Conservation (phyloP, 192 early-diverging fungal genomes). For the Pilobolus umbonatus region DNA sequence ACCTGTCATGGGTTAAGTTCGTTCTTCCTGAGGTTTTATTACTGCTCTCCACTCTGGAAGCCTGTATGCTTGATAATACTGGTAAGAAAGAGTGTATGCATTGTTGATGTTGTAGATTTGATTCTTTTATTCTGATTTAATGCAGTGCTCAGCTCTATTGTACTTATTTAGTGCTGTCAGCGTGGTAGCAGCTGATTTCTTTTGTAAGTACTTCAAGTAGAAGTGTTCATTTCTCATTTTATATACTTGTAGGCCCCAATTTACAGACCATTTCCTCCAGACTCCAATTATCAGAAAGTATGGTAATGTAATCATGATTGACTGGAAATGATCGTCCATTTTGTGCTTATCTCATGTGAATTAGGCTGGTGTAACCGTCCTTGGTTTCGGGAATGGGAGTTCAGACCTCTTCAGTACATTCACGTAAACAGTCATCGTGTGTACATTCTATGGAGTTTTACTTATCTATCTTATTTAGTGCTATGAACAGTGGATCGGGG, state of each 20-base stretch:
- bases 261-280: slow-evolving; percentile 69
- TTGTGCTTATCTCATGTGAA: neutral
- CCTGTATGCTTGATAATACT: slow-evolving; percentile 32
- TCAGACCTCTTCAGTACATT: slow-evolving; percentile 88
- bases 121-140: slow-evolving; percentile 18
- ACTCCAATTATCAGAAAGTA: slow-evolving; percentile 75
- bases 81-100: slow-evolving; percentile 21
- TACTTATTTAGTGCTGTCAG: slow-evolving; percentile 62
- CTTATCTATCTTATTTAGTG: slow-evolving; percentile 39
- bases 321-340: slow-evolving; percentile 7
- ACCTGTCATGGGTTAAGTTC: slow-evolving; percentile 56
- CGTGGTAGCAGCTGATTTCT: slow-evolving; percentile 72
- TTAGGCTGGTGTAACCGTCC: slow-evolving; percentile 65
- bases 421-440: slow-evolving; percentile 23
- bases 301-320: slow-evolving; percentile 39
- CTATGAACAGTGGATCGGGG: slow-evolving; percentile 63
- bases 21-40: slow-evolving; percentile 49
- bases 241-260: slow-evolving; percentile 59
- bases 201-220: slow-evolving; percentile 44
- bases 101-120: no score
- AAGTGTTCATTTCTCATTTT: neutral
- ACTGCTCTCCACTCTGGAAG: slow-evolving; percentile 35
- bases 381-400: slow-evolving; percentile 85
- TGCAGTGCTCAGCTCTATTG: slow-evolving; percentile 18
- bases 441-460: no score